Evolutionary conservation across 208 protist genomes (phyloP).

Genomic region (Strigomonas culicis): DNA sequence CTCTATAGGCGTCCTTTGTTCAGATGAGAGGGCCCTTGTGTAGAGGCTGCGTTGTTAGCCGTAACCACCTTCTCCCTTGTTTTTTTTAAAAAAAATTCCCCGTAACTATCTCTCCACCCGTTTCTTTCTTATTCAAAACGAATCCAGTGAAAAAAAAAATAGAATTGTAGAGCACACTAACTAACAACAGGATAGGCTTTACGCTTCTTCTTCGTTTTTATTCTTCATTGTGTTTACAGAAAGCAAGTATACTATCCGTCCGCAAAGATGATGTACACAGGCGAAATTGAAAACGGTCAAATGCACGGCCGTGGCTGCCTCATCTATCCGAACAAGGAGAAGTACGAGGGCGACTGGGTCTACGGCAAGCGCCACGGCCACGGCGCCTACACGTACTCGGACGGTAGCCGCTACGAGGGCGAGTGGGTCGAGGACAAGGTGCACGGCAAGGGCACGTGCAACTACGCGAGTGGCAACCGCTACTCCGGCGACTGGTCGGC

Average conservation of each 20-base stretch:
- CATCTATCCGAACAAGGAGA: conserved; percentile 93
- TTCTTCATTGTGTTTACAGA: conserved; percentile 1
- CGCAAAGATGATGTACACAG: conserved; percentile 93
- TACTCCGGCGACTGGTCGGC: conserved; percentile 91
- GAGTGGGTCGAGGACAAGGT: conserved; percentile 95
- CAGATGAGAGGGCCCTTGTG: no score
- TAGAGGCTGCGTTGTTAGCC: no score
- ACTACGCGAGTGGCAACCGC: conserved; percentile 88
- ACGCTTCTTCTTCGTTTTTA: conserved; percentile 6
- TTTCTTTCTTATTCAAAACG: not conserved
- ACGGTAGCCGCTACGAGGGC: conserved; percentile 90
- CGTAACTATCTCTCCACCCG: not conserved
- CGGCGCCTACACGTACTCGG: conserved; percentile 91
- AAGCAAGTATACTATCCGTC: not conserved
- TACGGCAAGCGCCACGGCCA: conserved; percentile 93
- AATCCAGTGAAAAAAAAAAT: no score
- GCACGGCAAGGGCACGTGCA: conserved; percentile 90
- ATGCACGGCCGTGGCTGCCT: conserved; percentile 95
- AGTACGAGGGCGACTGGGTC: conserved; percentile 93
- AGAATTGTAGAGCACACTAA: no score
- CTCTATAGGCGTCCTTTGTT: no score
- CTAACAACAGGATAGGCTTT: not conserved
- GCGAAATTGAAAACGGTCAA: conserved; percentile 94
- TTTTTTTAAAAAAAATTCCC: no score
- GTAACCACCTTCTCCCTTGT: no score